phyloP scores from a whole-genome alignment of 2,329 filamentous ascomycete species.

The Colletotrichum salicis region DNA sequence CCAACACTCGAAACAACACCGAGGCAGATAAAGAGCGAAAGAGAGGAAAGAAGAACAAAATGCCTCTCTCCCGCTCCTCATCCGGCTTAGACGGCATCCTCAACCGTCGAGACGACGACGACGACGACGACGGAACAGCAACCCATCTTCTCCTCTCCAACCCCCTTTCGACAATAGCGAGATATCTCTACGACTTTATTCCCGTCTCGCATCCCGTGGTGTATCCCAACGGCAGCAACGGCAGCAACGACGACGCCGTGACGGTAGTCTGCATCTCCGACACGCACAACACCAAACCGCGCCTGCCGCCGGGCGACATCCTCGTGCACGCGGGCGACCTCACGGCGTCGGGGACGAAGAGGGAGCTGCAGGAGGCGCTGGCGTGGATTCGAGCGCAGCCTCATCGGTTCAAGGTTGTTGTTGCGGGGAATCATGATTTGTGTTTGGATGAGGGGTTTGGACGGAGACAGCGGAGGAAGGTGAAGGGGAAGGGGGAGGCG shows the following conservation, averaged over 20 bases:
- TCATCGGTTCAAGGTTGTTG: conserved; percentile 55
- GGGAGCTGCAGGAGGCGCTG: conserved; percentile 51
- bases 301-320: conserved; percentile 54
- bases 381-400: conserved; percentile 54
- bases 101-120: background rate
- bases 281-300: conserved; percentile 52
- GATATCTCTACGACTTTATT: conserved; percentile 10
- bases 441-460: conserved; percentile 40
- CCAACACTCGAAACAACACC: background rate
- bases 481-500: no score
- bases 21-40: no score
- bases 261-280: conserved; percentile 56
- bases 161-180: conserved; percentile 11
- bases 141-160: conserved; percentile 5
- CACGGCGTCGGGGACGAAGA: conserved; percentile 54
- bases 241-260: background rate
- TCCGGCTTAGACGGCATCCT: conserved; percentile 19
- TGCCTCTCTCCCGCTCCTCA: background rate
- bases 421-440: conserved; percentile 60
- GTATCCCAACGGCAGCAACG: background rate
- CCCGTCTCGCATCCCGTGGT: conserved; percentile 6
- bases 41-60: background rate
- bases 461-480: no score
- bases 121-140: background rate
- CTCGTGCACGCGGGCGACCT: conserved; percentile 61